These are phyloP conservation scores for Ammopiptanthus mongolicus DNA, from an alignment of 306 rosid species.

Conservation along the genomic window DNA sequence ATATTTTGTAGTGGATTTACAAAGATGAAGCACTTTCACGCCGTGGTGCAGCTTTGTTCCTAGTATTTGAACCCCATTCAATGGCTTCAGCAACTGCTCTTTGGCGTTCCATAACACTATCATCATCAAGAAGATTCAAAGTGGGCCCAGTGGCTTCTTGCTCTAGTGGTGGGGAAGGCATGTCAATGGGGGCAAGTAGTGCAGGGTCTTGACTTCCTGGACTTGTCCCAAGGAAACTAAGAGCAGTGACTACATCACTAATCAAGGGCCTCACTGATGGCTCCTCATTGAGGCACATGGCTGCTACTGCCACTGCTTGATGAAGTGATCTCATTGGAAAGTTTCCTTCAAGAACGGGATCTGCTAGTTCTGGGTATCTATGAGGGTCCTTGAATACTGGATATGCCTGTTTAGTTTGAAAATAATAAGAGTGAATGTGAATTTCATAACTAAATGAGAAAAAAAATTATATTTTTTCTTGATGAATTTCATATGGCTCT, in stretches of 20 bases:
- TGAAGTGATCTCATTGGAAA: constrained; percentile 54
- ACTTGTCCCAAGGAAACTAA: constrained; percentile 55
- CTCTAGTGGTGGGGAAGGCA: constrained; percentile 29
- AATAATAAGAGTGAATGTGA: background rate
- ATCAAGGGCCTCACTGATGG: constrained; percentile 68
- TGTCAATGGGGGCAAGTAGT: background rate
- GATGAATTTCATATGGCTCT: background rate
- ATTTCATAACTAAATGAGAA: background rate
- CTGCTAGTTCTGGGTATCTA: constrained; percentile 51
- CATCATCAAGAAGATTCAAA: constrained; percentile 25
- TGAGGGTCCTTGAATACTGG: constrained; percentile 63
- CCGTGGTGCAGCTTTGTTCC: constrained; percentile 29
- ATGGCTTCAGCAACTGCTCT: constrained; percentile 85
- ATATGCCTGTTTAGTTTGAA: constrained; percentile 43
- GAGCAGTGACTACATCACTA: constrained; percentile 86
- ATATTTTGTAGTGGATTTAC: constrained; percentile 15
- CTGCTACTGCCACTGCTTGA: constrained; percentile 94
- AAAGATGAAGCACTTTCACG: constrained; percentile 36
- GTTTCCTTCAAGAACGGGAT: constrained; percentile 52
- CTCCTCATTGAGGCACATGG: constrained; percentile 91
- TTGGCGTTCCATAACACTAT: constrained; percentile 43
- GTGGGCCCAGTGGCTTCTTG: background rate
- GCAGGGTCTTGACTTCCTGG: constrained; percentile 7
- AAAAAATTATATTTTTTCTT: background rate
- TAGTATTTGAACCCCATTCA: constrained; percentile 70